Base-by-base conservation (phyloP, 2,329 filamentous ascomycete genomes). In the Hypomyces rosellus region DNA sequence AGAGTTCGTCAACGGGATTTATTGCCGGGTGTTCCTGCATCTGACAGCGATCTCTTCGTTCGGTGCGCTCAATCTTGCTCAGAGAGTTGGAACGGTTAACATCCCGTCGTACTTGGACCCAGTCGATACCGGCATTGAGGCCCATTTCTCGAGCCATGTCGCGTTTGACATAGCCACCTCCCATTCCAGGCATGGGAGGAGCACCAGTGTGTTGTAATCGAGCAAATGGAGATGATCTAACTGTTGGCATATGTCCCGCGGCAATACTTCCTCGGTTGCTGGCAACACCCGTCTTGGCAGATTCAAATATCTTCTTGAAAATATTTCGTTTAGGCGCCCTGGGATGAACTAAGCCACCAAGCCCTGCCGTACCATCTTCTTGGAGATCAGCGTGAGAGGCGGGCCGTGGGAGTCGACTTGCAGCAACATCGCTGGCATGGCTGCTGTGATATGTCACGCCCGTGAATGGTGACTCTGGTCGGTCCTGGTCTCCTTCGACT, bases 91-190 rank as follows among this genome's bases (percentile, higher is more conserved):
- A 95, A 34, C 93, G 82, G 67, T 99, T 97, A 43, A 99, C 86
- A 68, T 99, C 95, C 42, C 93, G 83, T 34, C 93, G 86, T 18
- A 97, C 90, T 65, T 97, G 91, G n/a, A 99, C 90, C 91, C 93
- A 99, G 65, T 97, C 92, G 13, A 88, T 78, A 11, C 72, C 72
- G 16, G 72, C 59, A 36, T 73, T 78, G 6, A 86, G 67, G 2
- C 86, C 89, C 78, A 86, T 86, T 15, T 95, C 89, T 50, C 80
- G 78, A 13, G 82, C 78, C 4, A 77, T 70, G 54, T 82, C 80
- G 42, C 74, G 73, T 49, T 63, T 69, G 51, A 67, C 59, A 22
- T 64, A 64, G 11, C 63, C 56, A 41, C 58, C 67, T 39, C 69
- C 68, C 54, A 69, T 63, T 7, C 66, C 65, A 37, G 77, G 71